phyloP scores from a whole-genome alignment of 2,329 filamentous ascomycete genomes.

The Alternaria arborescens region DNA sequence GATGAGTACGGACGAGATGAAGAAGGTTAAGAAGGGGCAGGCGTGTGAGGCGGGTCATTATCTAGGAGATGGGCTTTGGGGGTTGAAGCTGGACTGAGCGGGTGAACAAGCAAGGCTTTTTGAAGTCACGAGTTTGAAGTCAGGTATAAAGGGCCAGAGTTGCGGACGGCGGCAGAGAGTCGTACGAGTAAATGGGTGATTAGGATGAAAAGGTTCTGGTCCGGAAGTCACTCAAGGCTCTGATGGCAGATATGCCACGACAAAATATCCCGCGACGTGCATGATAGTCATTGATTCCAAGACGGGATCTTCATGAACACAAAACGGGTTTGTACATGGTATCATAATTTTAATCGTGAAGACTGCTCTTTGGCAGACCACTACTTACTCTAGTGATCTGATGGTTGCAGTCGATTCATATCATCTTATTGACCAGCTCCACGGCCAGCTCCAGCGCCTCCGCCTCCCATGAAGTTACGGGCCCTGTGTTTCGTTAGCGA shows the following conservation, averaged over 20 bases:
- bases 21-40: slow-evolving; percentile 91
- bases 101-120: neutral
- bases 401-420: slow-evolving; percentile 18
- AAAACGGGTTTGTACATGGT: slow-evolving; percentile 30
- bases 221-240: neutral
- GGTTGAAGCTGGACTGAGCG: slow-evolving; percentile 65
- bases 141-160: neutral
- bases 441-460: slow-evolving; percentile 29
- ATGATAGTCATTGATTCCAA: slow-evolving; percentile 1
- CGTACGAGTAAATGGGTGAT: neutral
- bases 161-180: neutral
- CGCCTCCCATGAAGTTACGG: slow-evolving; percentile 70
- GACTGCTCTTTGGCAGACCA: neutral
- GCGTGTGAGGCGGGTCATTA: slow-evolving; percentile 95
- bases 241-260: neutral
- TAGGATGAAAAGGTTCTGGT: neutral
- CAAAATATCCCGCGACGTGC: neutral
- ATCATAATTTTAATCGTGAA: slow-evolving; percentile 41
- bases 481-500: slow-evolving; percentile 58
- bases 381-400: neutral
- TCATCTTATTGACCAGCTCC: slow-evolving; percentile 27
- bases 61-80: slow-evolving; percentile 94
- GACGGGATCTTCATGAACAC: neutral
- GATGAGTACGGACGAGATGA: slow-evolving; percentile 88
- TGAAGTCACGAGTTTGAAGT: neutral